phyloP scores from a whole-genome alignment of 2,329 filamentous ascomycete species.

The Penicillium polonicum region DNA sequence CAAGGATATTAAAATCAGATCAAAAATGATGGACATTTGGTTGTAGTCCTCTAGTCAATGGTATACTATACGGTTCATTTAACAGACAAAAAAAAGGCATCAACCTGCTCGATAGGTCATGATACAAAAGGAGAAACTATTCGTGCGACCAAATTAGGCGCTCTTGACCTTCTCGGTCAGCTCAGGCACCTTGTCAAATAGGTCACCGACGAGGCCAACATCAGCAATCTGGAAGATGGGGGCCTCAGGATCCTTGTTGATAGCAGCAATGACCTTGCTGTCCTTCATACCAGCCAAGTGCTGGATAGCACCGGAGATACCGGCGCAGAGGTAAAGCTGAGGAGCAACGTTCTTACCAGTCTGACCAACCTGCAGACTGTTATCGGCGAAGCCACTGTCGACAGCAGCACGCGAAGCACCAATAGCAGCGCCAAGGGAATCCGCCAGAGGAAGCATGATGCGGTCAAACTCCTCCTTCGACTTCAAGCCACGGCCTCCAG shows the following conservation, averaged over 20 bases:
- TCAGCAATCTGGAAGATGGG: constrained; percentile 98
- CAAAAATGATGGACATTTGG: constrained; percentile 4
- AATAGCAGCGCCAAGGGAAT: constrained; percentile 90
- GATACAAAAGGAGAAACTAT: constrained; percentile 20
- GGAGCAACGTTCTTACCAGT: constrained; percentile 98
- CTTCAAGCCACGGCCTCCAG: constrained; percentile 90
- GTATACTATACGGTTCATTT: constrained; percentile 21
- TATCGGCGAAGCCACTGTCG: constrained; percentile 96
- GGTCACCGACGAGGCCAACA: constrained; percentile 88
- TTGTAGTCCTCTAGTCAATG: constrained; percentile 15
- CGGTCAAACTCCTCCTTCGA: constrained; percentile 97
- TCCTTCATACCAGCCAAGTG: constrained; percentile 99
- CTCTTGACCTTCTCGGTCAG: constrained; percentile 90
- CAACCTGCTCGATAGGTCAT: constrained; percentile 18
- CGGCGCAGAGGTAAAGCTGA: constrained; percentile 89
- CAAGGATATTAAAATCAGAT: background rate
- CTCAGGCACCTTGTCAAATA: constrained; percentile 95
- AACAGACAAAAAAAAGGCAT: constrained; percentile 9
- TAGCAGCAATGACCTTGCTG: constrained; percentile 97
- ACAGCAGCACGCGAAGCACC: constrained; percentile 93
- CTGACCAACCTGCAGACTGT: constrained; percentile 96
- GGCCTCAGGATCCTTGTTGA: constrained; percentile 96
- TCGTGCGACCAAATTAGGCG: constrained; percentile 14
- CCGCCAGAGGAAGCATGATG: constrained; percentile 87
- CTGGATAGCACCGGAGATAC: constrained; percentile 96